Evolutionary conservation across 805 yeast species (phyloP).

Genomic region (Yarrowia sp.): DNA sequence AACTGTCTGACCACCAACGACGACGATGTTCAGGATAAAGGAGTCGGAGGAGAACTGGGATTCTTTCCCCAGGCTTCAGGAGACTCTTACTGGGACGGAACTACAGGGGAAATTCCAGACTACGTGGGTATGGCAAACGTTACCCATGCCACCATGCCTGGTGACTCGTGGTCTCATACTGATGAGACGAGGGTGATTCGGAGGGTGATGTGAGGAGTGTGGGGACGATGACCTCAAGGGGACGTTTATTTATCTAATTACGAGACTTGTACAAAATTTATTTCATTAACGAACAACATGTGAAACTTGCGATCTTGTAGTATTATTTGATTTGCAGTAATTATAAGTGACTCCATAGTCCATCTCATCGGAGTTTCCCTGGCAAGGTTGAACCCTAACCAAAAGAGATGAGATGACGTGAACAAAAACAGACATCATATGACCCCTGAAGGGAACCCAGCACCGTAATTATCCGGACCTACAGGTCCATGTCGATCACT

Average conservation of each 20-base stretch:
- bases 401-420: too few species aligned
- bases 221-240: not conserved
- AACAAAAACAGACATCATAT: too few species aligned
- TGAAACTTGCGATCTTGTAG: too few species aligned
- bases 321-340: too few species aligned
- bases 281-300: too few species aligned
- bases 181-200: not conserved
- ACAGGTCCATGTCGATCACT: too few species aligned
- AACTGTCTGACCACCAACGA: constrained; percentile 8
- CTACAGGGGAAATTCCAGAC: not conserved
- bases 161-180: not conserved
- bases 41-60: constrained; percentile 4
- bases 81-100: not conserved
- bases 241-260: not conserved
- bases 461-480: too few species aligned
- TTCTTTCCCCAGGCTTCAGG: constrained; percentile 16
- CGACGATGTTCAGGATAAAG: constrained; percentile 17
- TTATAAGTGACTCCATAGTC: too few species aligned
- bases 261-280: not conserved
- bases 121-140: not conserved
- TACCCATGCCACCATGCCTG: not conserved
- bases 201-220: not conserved
- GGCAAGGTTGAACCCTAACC: too few species aligned
- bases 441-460: too few species aligned
- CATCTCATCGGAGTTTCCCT: too few species aligned